phyloP scores from a whole-genome alignment of 192 early-diverging fungal species.

The Backusella tarrabulga region DNA sequence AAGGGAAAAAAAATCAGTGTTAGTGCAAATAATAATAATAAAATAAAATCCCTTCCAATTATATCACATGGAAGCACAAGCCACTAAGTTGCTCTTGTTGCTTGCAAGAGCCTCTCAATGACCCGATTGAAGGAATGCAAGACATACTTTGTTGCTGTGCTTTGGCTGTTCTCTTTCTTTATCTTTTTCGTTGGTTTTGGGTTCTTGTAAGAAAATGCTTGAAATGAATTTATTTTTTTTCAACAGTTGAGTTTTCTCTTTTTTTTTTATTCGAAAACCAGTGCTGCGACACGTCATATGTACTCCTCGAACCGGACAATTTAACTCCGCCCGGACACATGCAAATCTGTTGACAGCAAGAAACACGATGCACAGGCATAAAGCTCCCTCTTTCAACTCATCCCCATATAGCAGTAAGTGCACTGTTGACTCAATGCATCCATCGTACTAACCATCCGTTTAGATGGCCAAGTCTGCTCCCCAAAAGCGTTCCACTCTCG shows the following conservation, averaged over 20 bases:
- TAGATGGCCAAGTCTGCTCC: conserved; percentile 71
- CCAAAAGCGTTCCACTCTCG: conserved; percentile 77
- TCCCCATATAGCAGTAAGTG: not conserved
- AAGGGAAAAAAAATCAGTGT: not conserved
- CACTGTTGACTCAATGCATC: not conserved
- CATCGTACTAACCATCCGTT: not conserved
- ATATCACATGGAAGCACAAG: conserved; percentile 1
- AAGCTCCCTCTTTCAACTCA: conserved; percentile 1
- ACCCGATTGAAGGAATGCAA: not conserved
- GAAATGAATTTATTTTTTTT: not conserved
- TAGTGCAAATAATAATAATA: conserved; percentile 1
- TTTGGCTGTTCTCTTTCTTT: not conserved
- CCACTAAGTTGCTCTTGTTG: not conserved
- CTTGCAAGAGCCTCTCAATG: not conserved
- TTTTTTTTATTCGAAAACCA: not conserved
- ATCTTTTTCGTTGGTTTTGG: not conserved
- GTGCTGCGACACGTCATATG: not conserved
- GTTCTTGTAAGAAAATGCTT: not conserved
- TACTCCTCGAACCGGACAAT: not conserved
- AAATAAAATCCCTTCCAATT: not conserved
- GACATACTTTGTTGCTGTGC: not conserved
- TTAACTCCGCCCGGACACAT: not conserved
- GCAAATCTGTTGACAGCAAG: not conserved
- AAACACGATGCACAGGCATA: not conserved
- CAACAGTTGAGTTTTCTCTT: not conserved